Conservation (phyloP, 2,329 filamentous ascomycete species). For the Scedosporium dehoogii region DNA sequence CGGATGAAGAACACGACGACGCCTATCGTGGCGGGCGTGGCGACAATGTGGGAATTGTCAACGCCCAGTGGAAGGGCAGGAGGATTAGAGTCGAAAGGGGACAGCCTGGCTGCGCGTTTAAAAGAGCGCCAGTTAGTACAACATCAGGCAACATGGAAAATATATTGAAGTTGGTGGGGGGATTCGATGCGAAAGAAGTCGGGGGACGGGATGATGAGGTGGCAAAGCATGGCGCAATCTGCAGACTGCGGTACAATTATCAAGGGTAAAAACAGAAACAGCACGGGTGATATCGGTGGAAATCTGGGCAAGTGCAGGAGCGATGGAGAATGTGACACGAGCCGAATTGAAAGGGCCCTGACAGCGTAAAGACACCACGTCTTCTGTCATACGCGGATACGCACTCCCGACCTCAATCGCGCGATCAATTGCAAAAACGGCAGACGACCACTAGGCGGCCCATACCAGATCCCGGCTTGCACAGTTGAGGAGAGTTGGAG, state of each 20-base stretch:
- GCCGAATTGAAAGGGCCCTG: background rate
- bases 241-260: background rate
- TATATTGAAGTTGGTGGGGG: background rate
- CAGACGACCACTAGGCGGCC: background rate
- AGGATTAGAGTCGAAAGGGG: background rate
- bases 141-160: background rate
- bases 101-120: background rate
- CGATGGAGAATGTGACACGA: background rate
- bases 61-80: background rate
- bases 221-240: background rate
- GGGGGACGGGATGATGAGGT: background rate
- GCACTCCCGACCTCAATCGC: background rate
- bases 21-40: background rate
- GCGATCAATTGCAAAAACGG: background rate
- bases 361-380: background rate
- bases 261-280: background rate
- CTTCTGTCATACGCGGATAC: background rate
- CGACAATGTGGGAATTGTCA: background rate
- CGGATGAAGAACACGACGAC: background rate
- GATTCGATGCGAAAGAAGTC: background rate
- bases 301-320: background rate
- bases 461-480: background rate
- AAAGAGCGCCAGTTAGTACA: background rate
- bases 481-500: background rate
- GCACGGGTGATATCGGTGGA: background rate